A percentile compares a stretch with the other conserved stretches of the same genome.
phyloP scores from a whole-genome alignment of 129 eudicot genomes.

The Solidago caesia region DNA sequence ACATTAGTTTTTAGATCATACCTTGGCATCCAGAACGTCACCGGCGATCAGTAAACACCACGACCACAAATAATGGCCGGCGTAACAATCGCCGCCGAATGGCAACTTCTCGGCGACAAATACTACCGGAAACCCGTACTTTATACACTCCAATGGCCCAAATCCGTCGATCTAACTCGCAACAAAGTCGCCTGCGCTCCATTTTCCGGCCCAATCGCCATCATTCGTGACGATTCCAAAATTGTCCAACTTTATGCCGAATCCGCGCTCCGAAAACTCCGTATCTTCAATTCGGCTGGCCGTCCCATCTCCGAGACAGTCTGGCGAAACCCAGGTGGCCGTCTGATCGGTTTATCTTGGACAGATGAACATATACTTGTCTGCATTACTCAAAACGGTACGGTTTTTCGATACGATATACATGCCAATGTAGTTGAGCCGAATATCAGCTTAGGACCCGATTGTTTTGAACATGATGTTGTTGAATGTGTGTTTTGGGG shows the following conservation, averaged over 20 bases:
- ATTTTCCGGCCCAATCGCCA: constrained; percentile 94
- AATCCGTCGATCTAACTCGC: constrained; percentile 79
- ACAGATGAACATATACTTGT: constrained; percentile 73
- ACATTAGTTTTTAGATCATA: not conserved
- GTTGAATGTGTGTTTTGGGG: constrained; percentile 98
- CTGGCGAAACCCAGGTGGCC: constrained; percentile 92
- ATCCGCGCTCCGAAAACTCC: constrained; percentile 95
- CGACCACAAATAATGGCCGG: constrained; percentile 44
- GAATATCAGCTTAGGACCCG: constrained; percentile 59
- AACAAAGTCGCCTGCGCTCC: constrained; percentile 94
- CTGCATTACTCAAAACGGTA: constrained; percentile 89
- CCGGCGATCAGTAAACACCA: constrained; percentile 24
- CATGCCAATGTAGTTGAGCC: constrained; percentile 55
- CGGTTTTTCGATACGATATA: constrained; percentile 67
- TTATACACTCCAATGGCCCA: constrained; percentile 71
- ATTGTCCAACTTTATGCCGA: constrained; percentile 97
- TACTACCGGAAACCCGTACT: constrained; percentile 88
- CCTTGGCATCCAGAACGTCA: constrained; percentile 12
- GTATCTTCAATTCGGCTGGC: constrained; percentile 90
- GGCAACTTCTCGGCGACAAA: constrained; percentile 90
- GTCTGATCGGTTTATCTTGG: constrained; percentile 84
- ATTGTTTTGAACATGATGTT: constrained; percentile 69
- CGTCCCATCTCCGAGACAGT: constrained; percentile 66
- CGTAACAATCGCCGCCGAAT: constrained; percentile 95
- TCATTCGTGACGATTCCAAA: constrained; percentile 94